phyloP scores from a whole-genome alignment of 148 eudicot species.

The Fagopyrum tataricum region DNA sequence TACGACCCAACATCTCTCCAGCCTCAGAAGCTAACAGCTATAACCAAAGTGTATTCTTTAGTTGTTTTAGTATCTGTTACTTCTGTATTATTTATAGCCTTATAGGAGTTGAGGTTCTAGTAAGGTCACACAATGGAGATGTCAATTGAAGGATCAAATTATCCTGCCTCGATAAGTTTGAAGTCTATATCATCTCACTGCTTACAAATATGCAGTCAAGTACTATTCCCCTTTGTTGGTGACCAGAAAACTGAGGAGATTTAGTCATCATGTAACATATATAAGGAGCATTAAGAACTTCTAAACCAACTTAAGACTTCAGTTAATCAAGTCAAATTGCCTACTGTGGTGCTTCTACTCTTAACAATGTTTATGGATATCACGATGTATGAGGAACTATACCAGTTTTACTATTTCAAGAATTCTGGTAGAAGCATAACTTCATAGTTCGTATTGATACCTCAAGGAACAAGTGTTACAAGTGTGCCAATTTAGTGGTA shows the following conservation, averaged over 20 bases:
- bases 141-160: background rate
- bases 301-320: background rate
- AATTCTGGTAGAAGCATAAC: background rate
- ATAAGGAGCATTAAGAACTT: background rate
- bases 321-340: background rate
- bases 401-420: background rate
- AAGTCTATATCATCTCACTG: background rate
- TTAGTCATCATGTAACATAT: background rate
- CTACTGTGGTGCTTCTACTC: background rate
- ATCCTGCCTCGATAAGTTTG: background rate
- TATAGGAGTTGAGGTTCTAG: background rate
- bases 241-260: background rate
- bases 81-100: background rate
- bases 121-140: background rate
- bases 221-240: background rate
- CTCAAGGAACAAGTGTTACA: conserved; percentile 2
- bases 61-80: background rate
- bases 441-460: no score
- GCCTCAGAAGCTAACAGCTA: background rate
- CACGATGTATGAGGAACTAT: background rate
- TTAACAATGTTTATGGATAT: background rate
- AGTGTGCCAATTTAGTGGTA: background rate
- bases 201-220: background rate
- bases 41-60: background rate
- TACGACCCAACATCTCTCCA: background rate